Evolutionary conservation across 1,284 basidiomycete genomes (phyloP).

Genomic region (Fomitiporia mediterranea): DNA sequence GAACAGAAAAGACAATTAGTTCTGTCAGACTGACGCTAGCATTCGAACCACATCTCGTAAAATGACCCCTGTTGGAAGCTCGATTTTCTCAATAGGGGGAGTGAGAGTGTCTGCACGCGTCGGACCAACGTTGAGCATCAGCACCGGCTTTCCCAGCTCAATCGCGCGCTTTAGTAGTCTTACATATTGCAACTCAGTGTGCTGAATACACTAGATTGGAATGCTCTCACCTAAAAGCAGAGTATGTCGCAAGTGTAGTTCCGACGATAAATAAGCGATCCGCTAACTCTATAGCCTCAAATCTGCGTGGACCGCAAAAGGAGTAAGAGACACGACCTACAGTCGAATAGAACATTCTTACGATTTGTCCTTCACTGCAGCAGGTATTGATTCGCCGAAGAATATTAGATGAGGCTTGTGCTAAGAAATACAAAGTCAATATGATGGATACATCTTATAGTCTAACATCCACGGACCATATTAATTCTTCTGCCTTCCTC

Average conservation of each 20-base stretch:
- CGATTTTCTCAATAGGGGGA: constrained; percentile 70
- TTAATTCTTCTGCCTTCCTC: constrained; percentile 48
- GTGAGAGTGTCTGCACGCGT: constrained; percentile 69
- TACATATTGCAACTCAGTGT: background rate
- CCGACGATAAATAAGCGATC: constrained; percentile 78
- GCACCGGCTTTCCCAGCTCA: constrained; percentile 68
- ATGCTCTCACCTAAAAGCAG: constrained; percentile 67
- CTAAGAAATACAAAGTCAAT: constrained; percentile 31
- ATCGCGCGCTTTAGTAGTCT: constrained; percentile 80
- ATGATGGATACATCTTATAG: too few species aligned
- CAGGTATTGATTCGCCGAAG: constrained; percentile 81
- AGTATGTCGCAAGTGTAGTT: constrained; percentile 88
- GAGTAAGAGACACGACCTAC: background rate
- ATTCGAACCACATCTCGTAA: constrained; percentile 56
- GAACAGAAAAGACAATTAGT: background rate
- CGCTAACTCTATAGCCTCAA: constrained; percentile 52
- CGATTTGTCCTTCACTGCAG: constrained; percentile 63
- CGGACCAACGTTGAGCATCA: constrained; percentile 83
- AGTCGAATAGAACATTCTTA: constrained; percentile 35
- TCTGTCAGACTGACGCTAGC: constrained; percentile 45
- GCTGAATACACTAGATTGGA: background rate
- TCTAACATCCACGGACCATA: constrained; percentile 39
- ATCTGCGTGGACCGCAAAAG: constrained; percentile 37
- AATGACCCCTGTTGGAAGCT: constrained; percentile 64
- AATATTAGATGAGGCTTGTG: constrained; percentile 85